Base-by-base conservation (phyloP, 257 asterid species). In the Paraleonurus japonicus region DNA sequence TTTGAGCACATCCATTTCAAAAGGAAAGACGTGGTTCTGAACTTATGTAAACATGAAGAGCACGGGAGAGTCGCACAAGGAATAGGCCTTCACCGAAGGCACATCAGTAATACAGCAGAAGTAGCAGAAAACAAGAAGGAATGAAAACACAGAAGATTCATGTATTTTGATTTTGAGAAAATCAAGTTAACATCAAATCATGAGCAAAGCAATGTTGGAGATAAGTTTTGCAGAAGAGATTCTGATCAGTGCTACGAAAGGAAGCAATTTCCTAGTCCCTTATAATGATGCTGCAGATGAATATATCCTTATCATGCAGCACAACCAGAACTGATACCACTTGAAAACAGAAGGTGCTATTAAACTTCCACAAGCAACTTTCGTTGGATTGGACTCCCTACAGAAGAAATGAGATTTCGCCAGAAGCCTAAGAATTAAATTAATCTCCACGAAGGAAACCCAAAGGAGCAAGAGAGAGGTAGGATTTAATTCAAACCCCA, bases 221-320 rank as follows among this genome's bases (percentile, higher is more conserved):
- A 62, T 35, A 79, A 70, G 81, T 58, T 70, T 75, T 23, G 75
- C 78, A 65, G 80, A 80, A 53, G 80, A 72, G 76, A 80, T 63
- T 78, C 71, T 12, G 72, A 57, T 55, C 63, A 66, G 67, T 32
- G 63, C 55, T 73, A 37, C 17, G 78, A 55, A 84, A 67, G 89
- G 85, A 81, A 79, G 85, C 85, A 81, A 19, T 23, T 54, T 71
- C 90, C 85, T 75, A 81, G 62, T 55, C 75, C 78, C 70, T 75
- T 61, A 41, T 50, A 81, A 55, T 70, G 76, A 84, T 77, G 81
- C 78, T 67, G 72, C 79, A 80, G 79, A 82, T 75, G 81, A 85
- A 59, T 74, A 73, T 71, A 80, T 61, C 67, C 80, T 71, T 80
- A 79, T 74, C 73, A 61, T 57, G 79, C 81, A 77, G 79, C 85